Conservation (phyloP, 2,329 filamentous ascomycete genomes). For the Calonectria pseudoreteaudii region DNA sequence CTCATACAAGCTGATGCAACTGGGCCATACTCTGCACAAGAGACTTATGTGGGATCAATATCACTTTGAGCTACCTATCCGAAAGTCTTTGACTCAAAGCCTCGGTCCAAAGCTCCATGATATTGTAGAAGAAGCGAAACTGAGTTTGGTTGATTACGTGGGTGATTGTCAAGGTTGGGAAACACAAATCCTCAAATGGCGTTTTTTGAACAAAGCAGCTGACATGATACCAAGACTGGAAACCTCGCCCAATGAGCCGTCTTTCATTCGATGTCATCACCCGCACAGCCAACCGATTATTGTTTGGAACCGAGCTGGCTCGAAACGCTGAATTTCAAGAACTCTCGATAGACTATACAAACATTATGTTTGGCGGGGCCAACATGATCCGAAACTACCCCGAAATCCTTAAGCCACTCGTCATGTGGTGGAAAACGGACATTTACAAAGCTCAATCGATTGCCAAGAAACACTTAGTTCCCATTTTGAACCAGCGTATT, state of each 20-base stretch:
- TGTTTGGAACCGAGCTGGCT: background rate
- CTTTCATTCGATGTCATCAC: background rate
- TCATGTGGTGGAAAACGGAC: background rate
- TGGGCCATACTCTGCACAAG: background rate
- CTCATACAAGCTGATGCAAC: background rate
- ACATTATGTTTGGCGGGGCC: background rate
- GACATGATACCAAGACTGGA: background rate
- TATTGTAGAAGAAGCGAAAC: background rate
- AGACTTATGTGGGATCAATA: background rate
- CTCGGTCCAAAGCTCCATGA: background rate
- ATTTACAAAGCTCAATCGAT: background rate
- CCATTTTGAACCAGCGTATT: background rate
- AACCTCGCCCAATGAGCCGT: background rate
- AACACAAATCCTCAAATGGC: too few relatives aligned
- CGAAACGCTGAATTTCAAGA: background rate
- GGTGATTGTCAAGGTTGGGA: background rate
- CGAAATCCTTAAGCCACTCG: background rate
- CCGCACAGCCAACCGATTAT: background rate
- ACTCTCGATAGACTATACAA: background rate
- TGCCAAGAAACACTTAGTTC: background rate
- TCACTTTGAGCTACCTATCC: background rate
- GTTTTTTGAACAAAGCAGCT: too few relatives aligned
- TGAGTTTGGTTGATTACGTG: background rate
- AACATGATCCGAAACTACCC: background rate
- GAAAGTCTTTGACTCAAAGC: background rate